phyloP scores from a whole-genome alignment of 768 basidiomycete species.

The Galerina marginata region DNA sequence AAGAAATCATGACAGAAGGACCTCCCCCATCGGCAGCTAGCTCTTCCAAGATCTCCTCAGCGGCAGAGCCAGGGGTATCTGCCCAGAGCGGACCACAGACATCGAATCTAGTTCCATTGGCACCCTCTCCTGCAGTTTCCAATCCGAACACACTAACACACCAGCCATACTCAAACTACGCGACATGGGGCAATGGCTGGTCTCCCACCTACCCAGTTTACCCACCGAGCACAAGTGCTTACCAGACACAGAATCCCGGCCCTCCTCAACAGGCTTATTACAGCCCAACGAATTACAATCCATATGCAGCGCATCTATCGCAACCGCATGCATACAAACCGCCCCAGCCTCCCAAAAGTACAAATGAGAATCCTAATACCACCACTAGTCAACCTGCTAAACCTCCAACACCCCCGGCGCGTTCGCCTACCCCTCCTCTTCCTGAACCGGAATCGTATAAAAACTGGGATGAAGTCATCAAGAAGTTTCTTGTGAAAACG shows the following conservation, averaged over 20 bases:
- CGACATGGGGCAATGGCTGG: slow-evolving; percentile 1
- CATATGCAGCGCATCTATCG: slow-evolving; percentile 11
- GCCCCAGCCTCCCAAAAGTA: slow-evolving; percentile 2
- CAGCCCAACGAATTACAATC: not conserved
- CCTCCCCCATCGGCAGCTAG: slow-evolving; percentile 22
- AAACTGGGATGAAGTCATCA: slow-evolving; percentile 67
- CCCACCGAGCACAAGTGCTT: not conserved
- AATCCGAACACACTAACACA: not conserved
- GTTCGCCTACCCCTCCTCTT: slow-evolving; percentile 39
- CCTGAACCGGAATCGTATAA: slow-evolving; percentile 44
- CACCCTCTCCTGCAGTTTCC: not conserved
- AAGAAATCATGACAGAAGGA: slow-evolving; percentile 21
- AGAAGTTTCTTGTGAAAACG: slow-evolving; percentile 56
- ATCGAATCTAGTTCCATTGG: not conserved
- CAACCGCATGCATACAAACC: slow-evolving; percentile 1
- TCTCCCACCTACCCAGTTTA: slow-evolving; percentile 1
- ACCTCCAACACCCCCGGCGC: slow-evolving; percentile 9
- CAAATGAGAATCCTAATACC: slow-evolving; percentile 2
- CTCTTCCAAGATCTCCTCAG: slow-evolving; percentile 17
- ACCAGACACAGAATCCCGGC: not conserved
- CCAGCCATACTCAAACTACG: slow-evolving; percentile 5
- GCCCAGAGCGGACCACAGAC: not conserved
- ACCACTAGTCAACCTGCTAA: not conserved
- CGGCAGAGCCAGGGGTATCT: not conserved
- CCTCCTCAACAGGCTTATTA: not conserved